These are phyloP conservation scores for Globisporangium polare DNA, from an alignment of 352 stramenopile species.

Conservation along the genomic window DNA sequence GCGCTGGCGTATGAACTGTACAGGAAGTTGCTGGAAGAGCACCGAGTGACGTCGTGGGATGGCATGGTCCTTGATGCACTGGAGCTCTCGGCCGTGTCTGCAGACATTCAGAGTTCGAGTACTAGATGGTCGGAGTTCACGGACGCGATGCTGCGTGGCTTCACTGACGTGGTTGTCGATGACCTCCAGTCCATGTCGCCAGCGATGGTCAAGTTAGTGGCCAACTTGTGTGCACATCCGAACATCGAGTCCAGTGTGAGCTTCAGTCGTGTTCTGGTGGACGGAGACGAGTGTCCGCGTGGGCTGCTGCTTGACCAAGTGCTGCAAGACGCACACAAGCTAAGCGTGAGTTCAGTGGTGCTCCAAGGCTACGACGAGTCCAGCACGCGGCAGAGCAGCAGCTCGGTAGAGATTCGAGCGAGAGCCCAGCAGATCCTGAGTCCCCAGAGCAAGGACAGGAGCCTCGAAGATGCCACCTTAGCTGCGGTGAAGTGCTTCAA, in stretches of 20 bases:
- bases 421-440: slow-evolving; percentile 5
- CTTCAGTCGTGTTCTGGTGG: slow-evolving; percentile 42
- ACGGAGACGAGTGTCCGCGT: slow-evolving; percentile 25
- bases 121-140: slow-evolving; percentile 25
- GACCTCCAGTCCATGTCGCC: slow-evolving; percentile 66
- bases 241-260: slow-evolving; percentile 49
- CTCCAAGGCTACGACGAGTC: background rate
- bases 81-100: slow-evolving; percentile 15
- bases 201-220: slow-evolving; percentile 53
- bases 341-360: background rate
- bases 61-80: slow-evolving; percentile 57
- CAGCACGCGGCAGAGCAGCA: background rate
- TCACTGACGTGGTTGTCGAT: slow-evolving; percentile 68
- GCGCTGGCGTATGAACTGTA: slow-evolving; percentile 52
- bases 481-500: slow-evolving; percentile 14
- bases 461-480: background rate
- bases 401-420: slow-evolving; percentile 7
- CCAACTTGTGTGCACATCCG: slow-evolving; percentile 29
- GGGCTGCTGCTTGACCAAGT: slow-evolving; percentile 34
- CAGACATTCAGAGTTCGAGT: slow-evolving; percentile 2
- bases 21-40: slow-evolving; percentile 40
- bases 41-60: slow-evolving; percentile 65
- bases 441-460: background rate
- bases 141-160: slow-evolving; percentile 30
- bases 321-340: slow-evolving; percentile 9